Conservation (phyloP, 768 basidiomycete genomes). For the Lanmaoa pseudosensibilis region DNA sequence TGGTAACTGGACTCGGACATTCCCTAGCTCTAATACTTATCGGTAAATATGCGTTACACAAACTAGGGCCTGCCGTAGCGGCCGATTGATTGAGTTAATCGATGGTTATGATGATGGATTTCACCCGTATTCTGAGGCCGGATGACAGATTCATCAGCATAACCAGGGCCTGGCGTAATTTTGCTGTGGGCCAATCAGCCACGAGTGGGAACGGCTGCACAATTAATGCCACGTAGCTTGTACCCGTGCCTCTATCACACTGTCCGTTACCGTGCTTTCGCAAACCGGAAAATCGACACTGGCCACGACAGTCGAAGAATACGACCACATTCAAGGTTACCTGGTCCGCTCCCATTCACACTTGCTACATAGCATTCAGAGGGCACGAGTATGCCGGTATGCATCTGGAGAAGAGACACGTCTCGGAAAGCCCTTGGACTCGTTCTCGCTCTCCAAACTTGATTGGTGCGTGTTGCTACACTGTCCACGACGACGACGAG, state of each 20-base stretch:
- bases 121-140: neutral
- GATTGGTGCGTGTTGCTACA: constrained; percentile 1
- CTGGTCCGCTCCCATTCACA: neutral
- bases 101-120: constrained; percentile 19
- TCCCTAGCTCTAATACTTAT: neutral
- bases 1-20: neutral
- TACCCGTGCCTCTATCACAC: constrained; percentile 17
- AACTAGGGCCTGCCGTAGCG: neutral
- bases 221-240: constrained; percentile 10
- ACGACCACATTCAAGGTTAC: neutral
- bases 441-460: neutral
- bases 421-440: neutral
- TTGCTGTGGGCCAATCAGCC: constrained; percentile 15
- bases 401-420: neutral
- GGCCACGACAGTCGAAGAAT: neutral
- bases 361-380: neutral
- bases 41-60: neutral
- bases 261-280: constrained; percentile 8
- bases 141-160: constrained; percentile 18
- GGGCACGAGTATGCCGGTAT: neutral
- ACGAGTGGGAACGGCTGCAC: constrained; percentile 22
- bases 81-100: constrained; percentile 13
- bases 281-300: neutral
- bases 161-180: constrained; percentile 7
- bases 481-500: constrained; percentile 11